Evolutionary conservation across 179 eudicot species (phyloP).

Genomic region (Amaranthus tricolor): DNA sequence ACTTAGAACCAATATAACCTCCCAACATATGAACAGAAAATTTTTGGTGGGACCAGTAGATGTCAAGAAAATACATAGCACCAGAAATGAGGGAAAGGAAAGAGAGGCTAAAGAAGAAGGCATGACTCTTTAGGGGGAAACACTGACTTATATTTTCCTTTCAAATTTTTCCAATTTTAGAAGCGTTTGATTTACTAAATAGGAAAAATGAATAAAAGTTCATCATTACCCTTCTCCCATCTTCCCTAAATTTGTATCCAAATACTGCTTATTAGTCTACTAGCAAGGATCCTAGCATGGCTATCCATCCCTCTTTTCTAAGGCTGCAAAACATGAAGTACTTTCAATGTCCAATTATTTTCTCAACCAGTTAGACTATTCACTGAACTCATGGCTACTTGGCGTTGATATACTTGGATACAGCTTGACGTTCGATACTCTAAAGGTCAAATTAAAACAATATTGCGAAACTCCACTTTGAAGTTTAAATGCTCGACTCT

Average conservation of each 20-base stretch:
- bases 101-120: background rate
- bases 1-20: background rate
- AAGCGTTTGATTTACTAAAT: no score
- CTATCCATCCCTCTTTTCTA: background rate
- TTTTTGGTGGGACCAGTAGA: background rate
- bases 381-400: background rate
- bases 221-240: background rate
- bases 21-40: background rate
- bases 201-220: no score
- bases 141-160: no score
- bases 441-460: background rate
- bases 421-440: background rate
- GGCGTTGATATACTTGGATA: background rate
- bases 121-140: no score
- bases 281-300: background rate
- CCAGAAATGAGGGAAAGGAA: background rate
- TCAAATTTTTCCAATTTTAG: no score
- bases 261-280: background rate
- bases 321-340: background rate
- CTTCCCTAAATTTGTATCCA: no score
- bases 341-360: background rate
- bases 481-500: background rate
- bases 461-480: background rate
- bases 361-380: conserved; percentile 2
- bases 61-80: background rate